Conservation (phyloP, 495 filamentous ascomycete genomes). For the Bacidia rubella region DNA sequence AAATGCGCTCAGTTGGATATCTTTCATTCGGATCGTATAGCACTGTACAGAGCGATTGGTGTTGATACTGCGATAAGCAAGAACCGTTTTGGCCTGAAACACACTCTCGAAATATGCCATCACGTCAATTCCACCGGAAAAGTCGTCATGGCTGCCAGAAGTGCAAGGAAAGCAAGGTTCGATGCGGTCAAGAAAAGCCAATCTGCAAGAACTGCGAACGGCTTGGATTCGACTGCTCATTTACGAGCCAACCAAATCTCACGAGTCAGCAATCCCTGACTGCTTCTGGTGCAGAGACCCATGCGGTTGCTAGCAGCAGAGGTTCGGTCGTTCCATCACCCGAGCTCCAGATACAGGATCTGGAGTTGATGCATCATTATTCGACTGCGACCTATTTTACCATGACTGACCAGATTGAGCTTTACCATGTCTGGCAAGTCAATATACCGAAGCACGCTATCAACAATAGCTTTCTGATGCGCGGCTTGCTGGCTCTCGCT, state of each 20-base stretch:
- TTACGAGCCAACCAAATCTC: background rate
- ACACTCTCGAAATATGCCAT: conserved; percentile 1
- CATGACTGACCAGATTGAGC: conserved; percentile 14
- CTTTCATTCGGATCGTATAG: background rate
- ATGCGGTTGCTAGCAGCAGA: too few species aligned
- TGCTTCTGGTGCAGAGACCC: too few species aligned
- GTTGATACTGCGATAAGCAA: background rate
- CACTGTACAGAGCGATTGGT: background rate
- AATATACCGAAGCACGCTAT: conserved; percentile 6
- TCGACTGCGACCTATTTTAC: conserved; percentile 32
- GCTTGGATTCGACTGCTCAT: background rate
- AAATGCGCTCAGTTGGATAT: background rate
- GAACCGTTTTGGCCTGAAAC: background rate
- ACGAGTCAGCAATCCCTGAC: too few species aligned
- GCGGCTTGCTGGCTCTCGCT: conserved; percentile 3
- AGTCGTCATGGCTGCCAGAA: conserved; percentile 4
- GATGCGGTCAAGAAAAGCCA: background rate
- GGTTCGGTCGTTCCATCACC: too few species aligned
- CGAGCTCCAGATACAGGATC: conserved; percentile 17
- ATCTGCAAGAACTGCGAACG: conserved; percentile 4
- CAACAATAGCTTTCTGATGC: conserved; percentile 2
- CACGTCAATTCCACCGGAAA: conserved; percentile 1
- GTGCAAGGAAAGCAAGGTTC: conserved; percentile 6
- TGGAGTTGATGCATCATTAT: conserved; percentile 36
- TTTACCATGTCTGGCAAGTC: conserved; percentile 1